Percentiles rank a stretch among this genome's conserved stretches.
Conservation (phyloP, 2,329 filamentous ascomycete genomes). For the Ascomycota sp. region DNA sequence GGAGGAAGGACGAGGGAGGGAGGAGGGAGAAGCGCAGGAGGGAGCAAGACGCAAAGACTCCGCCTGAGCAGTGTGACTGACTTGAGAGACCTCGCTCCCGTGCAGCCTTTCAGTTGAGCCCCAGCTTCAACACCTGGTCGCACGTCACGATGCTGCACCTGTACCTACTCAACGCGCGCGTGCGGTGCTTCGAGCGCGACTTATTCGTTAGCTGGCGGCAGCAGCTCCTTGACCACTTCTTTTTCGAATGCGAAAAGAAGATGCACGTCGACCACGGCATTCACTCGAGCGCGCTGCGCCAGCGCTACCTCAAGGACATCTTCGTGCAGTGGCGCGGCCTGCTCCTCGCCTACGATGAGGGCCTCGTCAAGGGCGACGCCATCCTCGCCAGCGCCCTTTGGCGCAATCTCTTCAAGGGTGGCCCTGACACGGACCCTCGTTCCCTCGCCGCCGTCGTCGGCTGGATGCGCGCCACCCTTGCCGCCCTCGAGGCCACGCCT, state of each 20-base stretch:
- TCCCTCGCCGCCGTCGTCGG: slow-evolving; percentile 31
- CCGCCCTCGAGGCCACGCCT: slow-evolving; percentile 26
- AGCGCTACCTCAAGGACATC: slow-evolving; percentile 63
- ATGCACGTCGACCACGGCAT: slow-evolving; percentile 67
- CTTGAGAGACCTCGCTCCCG: too few species aligned
- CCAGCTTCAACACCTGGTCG: slow-evolving; percentile 89
- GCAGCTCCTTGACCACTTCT: slow-evolving; percentile 88
- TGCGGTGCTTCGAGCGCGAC: slow-evolving; percentile 56
- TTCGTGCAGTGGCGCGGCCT: slow-evolving; percentile 86
- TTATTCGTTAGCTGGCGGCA: slow-evolving; percentile 62
- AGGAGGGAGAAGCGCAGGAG: too few species aligned
- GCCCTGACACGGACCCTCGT: slow-evolving; percentile 28
- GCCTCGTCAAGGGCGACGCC: slow-evolving; percentile 54
- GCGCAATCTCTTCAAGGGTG: slow-evolving; percentile 77
- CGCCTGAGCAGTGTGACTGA: too few species aligned
- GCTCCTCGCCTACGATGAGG: slow-evolving; percentile 69
- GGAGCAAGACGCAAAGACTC: too few species aligned
- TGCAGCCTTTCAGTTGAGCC: slow-evolving; percentile 56
- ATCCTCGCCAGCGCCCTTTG: slow-evolving; percentile 68
- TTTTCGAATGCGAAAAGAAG: slow-evolving; percentile 66
- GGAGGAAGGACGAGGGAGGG: too few species aligned
- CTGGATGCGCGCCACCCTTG: slow-evolving; percentile 31
- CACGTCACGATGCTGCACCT: slow-evolving; percentile 94
- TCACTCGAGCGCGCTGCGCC: slow-evolving; percentile 34
- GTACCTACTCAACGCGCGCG: slow-evolving; percentile 69